These are phyloP conservation scores for Fragaria vesca DNA, from an alignment of 306 rosid species.

Conservation along the genomic window DNA sequence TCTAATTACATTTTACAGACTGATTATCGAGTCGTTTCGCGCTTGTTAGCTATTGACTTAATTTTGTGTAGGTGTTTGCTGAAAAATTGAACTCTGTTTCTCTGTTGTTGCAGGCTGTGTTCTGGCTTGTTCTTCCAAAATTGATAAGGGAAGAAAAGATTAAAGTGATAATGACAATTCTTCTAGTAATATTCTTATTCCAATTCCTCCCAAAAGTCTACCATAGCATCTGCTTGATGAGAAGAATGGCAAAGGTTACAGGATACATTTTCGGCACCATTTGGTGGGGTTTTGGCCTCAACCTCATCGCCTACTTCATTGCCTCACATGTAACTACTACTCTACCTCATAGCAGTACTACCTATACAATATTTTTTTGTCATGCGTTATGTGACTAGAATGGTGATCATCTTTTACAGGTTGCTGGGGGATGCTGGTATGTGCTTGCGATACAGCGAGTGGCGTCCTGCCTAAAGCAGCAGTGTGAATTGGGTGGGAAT, in stretches of 20 bases:
- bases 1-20: not conserved
- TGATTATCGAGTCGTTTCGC: not conserved
- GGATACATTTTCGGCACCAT: constrained; percentile 98
- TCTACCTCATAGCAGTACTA: not conserved
- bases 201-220: constrained; percentile 96
- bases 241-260: constrained; percentile 94
- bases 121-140: constrained; percentile 84
- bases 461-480: constrained; percentile 77
- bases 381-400: not conserved
- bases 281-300: constrained; percentile 99
- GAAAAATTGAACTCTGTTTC: not conserved
- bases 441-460: constrained; percentile 96
- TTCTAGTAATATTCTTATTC: constrained; percentile 76
- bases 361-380: not conserved
- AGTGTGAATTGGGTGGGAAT: constrained; percentile 52
- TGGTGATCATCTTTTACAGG: constrained; percentile 37
- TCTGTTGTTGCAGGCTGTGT: constrained; percentile 64
- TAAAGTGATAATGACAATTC: constrained; percentile 84
- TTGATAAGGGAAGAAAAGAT: constrained; percentile 86
- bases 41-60: not conserved
- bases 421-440: constrained; percentile 99
- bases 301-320: constrained; percentile 94
- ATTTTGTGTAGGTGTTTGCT: not conserved
- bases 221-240: constrained; percentile 89
- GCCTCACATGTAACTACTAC: constrained; percentile 89